phyloP scores from a whole-genome alignment of 1,139 yeast species.

The Magnusiomyces clavatus region DNA sequence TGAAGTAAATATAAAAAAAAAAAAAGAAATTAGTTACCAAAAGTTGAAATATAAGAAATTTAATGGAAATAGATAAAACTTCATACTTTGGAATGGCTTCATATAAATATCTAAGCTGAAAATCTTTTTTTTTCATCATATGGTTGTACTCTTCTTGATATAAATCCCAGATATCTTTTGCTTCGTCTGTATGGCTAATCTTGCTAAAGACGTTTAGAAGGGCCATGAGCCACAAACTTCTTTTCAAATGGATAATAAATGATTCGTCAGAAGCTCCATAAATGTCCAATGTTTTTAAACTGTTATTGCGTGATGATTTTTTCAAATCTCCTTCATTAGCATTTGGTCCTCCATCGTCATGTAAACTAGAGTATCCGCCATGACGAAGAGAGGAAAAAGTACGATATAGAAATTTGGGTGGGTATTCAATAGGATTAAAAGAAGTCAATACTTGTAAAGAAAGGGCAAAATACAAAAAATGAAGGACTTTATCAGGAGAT shows the following conservation, averaged over 20 bases:
- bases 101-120: not conserved
- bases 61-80: no score
- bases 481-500: not conserved
- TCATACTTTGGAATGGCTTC: not conserved
- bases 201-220: not conserved
- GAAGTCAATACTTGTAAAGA: slow-evolving; percentile 1
- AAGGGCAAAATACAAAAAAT: not conserved
- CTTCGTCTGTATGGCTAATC: slow-evolving; percentile 1
- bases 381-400: not conserved
- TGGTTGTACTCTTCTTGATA: not conserved
- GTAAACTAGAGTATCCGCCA: not conserved
- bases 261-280: not conserved
- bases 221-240: slow-evolving; percentile 4
- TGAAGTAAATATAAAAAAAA: not conserved
- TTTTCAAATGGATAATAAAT: not conserved
- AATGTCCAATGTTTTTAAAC: not conserved
- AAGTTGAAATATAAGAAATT: not conserved
- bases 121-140: not conserved
- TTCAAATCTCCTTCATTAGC: not conserved
- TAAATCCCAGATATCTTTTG: slow-evolving; percentile 5
- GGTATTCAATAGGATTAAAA: not conserved
- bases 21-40: not conserved
- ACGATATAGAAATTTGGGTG: not conserved
- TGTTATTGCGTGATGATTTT: not conserved
- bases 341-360: not conserved